Evolutionary conservation across 495 filamentous ascomycete genomes (phyloP), one percentile per base, ranked within the genome.

Genomic region (Neurospora hispaniola): DNA sequence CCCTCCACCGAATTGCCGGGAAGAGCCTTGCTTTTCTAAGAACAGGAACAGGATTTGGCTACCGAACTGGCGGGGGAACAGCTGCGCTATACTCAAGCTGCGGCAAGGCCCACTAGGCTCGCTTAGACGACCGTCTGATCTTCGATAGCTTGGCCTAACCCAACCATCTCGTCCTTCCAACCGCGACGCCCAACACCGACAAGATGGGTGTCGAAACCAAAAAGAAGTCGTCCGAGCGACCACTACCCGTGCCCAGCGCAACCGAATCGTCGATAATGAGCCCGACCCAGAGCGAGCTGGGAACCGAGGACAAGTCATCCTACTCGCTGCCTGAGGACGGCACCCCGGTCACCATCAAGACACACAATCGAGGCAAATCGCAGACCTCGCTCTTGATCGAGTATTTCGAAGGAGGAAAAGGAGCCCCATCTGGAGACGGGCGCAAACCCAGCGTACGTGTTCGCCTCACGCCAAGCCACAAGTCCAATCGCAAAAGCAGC

Each of bases 301-400:
- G 75, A 74, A 88, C 85, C 74, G 91, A 92, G 77, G 84, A 86
- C 66, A 85, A 83, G 75, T 87, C 85, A 11, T 84, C 92, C 71
- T 97, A 96, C 84, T 95, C 92, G 68, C 89, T 99, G 72, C 96
- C 94, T 35, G 95, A 97, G 81, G 95, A 99, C 89, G 96, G 96
- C 78, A 94, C 92, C 74, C 92, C 93, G 46, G 88, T 98, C 76
- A 98, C 92, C 70, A 95, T 98, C 76, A 85, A 90, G 77, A 95
- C 94, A 73, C 88, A 87, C 74, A 89, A 89, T 74, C 89, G 85
- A 73, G 86, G 86, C 77, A 88, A 86, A 77, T 96, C 93, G 69
- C 94, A 96, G 81, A 97, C 96, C 48, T 97, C 93, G 69, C 87
- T 99, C 70, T 85, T 99, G 79, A 99, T 99, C 79, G 96, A 99